Evolutionary conservation across 2,329 filamentous ascomycete genomes (phyloP).

Genomic region (Pseudogymnoascus sp.): DNA sequence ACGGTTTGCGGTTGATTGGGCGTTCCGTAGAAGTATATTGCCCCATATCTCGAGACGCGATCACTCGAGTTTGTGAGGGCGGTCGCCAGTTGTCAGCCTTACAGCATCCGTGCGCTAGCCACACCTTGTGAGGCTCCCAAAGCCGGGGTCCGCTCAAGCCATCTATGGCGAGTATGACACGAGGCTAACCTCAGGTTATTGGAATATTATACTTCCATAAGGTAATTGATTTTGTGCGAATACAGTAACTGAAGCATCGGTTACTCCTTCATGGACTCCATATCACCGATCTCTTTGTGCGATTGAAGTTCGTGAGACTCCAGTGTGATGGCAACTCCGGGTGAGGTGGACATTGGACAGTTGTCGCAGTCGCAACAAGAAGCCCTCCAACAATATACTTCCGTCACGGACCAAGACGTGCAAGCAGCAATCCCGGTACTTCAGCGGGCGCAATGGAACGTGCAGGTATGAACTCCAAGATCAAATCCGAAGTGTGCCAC

Average conservation of each 20-base stretch:
- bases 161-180: background rate
- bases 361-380: conserved; percentile 73
- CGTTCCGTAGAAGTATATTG: background rate
- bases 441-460: conserved; percentile 88
- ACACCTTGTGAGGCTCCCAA: background rate
- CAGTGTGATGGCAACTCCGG: conserved; percentile 34
- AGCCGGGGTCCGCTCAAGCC: background rate
- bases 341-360: conserved; percentile 53
- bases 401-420: conserved; percentile 76
- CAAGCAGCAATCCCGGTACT: conserved; percentile 71
- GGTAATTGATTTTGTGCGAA: background rate
- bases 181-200: background rate
- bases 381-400: conserved; percentile 78
- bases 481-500: conserved; percentile 11
- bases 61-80: conserved; percentile 4
- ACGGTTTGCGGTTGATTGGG: background rate
- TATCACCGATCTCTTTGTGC: conserved; percentile 4
- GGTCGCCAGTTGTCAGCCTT: conserved; percentile 7
- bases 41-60: conserved; percentile 5
- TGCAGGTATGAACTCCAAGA: conserved; percentile 51
- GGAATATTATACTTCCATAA: background rate
- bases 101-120: conserved; percentile 5
- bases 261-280: conserved; percentile 1
- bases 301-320: background rate
- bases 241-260: background rate